phyloP scores from a whole-genome alignment of 768 basidiomycete species.

The Tricholoma matsutake region DNA sequence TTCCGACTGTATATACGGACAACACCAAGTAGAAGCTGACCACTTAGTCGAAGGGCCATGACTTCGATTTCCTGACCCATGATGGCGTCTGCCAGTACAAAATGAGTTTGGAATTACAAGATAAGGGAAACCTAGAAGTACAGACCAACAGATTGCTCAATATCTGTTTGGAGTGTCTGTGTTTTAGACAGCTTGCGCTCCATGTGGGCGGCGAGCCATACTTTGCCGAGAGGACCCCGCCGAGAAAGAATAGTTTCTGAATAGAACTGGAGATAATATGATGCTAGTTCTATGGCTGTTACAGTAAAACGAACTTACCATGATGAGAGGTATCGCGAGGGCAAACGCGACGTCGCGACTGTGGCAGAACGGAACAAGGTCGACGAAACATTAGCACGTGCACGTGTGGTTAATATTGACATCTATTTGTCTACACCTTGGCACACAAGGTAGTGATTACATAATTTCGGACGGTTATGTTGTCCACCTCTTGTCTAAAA shows the following conservation, averaged over 20 bases:
- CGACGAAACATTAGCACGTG: constrained; percentile 18
- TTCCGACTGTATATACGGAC: constrained; percentile 97
- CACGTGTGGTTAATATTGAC: constrained; percentile 8
- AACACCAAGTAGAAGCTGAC: constrained; percentile 93
- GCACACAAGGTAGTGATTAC: constrained; percentile 3
- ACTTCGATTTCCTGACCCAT: constrained; percentile 89
- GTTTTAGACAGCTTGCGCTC: constrained; percentile 96
- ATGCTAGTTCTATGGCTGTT: neutral
- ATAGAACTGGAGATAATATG: constrained; percentile 60
- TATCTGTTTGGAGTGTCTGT: constrained; percentile 92
- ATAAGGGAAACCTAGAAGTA: constrained; percentile 9
- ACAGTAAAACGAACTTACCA: constrained; percentile 20
- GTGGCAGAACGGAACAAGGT: constrained; percentile 16
- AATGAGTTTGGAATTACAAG: neutral
- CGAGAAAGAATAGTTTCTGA: constrained; percentile 93
- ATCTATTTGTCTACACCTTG: constrained; percentile 10
- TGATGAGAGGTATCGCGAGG: constrained; percentile 21
- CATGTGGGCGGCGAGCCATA: constrained; percentile 99
- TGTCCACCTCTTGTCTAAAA: neutral
- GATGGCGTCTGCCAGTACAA: constrained; percentile 64
- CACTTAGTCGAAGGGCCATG: constrained; percentile 95
- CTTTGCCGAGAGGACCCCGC: constrained; percentile 90
- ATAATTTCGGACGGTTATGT: neutral
- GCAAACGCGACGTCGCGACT: constrained; percentile 24
- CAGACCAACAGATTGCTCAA: constrained; percentile 89